Conservation (phyloP, 1,284 basidiomycete species). For the Xanthoconium separans region DNA sequence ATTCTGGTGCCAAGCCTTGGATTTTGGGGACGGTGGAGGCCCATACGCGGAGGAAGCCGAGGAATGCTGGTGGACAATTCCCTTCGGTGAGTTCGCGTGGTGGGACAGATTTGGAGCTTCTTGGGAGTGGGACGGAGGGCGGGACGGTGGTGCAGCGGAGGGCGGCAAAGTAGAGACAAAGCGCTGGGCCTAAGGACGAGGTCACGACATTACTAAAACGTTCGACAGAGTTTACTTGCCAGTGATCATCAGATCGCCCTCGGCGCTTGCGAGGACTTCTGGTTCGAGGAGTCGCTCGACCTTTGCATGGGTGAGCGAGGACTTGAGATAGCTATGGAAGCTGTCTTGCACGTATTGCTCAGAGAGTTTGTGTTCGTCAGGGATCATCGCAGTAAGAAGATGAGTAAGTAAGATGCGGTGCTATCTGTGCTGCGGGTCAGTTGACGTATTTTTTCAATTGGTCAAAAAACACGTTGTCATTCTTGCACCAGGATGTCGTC, state of each 20-base stretch:
- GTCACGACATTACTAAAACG: too few species aligned
- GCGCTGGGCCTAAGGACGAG: conserved; percentile 47
- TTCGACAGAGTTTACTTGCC: conserved; percentile 52
- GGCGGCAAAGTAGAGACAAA: conserved; percentile 66
- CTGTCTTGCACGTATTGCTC: conserved; percentile 69
- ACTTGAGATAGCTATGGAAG: conserved; percentile 78
- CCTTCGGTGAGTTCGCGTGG: conserved; percentile 48
- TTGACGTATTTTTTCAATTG: too few species aligned
- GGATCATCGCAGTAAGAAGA: conserved; percentile 11
- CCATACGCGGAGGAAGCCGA: conserved; percentile 72
- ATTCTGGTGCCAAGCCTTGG: conserved; percentile 57
- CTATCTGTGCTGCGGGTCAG: too few species aligned
- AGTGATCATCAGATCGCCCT: conserved; percentile 78
- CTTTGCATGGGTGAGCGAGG: conserved; percentile 72
- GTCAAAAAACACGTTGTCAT: too few species aligned
- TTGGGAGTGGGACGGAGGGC: conserved; percentile 60
- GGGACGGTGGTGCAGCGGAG: conserved; percentile 57
- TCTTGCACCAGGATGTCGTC: conserved; percentile 28
- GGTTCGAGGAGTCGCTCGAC: conserved; percentile 68
- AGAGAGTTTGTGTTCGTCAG: conserved; percentile 38
- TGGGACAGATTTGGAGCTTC: conserved; percentile 36
- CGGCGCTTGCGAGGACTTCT: conserved; percentile 69
- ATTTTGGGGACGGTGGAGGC: conserved; percentile 61
- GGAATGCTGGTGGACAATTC: conserved; percentile 63
- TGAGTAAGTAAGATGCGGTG: too few species aligned